These are phyloP conservation scores for Poronia punctata DNA, from an alignment of 495 filamentous ascomycete species.

Conservation along the genomic window DNA sequence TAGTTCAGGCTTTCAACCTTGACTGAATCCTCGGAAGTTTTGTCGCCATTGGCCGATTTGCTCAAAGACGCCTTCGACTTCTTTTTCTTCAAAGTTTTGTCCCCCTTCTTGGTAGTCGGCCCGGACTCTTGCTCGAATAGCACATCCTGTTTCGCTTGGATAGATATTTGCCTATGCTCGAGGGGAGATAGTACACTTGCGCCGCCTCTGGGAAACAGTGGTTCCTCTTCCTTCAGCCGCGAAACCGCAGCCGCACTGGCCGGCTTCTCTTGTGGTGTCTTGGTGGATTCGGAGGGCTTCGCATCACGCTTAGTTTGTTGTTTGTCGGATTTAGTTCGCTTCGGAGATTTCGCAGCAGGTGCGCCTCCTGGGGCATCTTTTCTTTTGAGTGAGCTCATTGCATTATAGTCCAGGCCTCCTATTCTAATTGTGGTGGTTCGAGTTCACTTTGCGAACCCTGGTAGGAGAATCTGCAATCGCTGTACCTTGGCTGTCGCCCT, in stretches of 20 bases:
- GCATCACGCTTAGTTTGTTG: conserved; percentile 15
- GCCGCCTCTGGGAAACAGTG: conserved; percentile 86
- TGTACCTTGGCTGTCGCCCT: conserved; percentile 1
- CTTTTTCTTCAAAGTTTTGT: conserved; percentile 46
- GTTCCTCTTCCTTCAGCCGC: conserved; percentile 64
- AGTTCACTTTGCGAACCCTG: neutral
- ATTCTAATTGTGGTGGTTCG: neutral
- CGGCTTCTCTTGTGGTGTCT: conserved; percentile 21
- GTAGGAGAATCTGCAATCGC: neutral
- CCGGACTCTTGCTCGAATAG: conserved; percentile 76
- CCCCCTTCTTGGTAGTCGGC: conserved; percentile 30
- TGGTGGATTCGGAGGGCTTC: conserved; percentile 12
- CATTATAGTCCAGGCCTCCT: conserved; percentile 8
- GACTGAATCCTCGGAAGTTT: conserved; percentile 48
- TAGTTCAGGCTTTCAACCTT: conserved; percentile 83
- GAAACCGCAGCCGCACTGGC: conserved; percentile 21
- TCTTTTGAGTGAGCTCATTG: conserved; percentile 41
- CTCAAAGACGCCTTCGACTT: conserved; percentile 47
- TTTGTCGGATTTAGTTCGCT: conserved; percentile 37
- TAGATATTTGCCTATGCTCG: conserved; percentile 92
- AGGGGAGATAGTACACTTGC: conserved; percentile 85
- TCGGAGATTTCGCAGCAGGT: conserved; percentile 34
- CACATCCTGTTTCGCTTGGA: conserved; percentile 86
- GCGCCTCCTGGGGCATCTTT: conserved; percentile 40
- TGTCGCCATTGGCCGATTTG: conserved; percentile 31